Evolutionary conservation across 352 stramenopile species (phyloP).

Genomic region (Globisporangium orthogonon): DNA sequence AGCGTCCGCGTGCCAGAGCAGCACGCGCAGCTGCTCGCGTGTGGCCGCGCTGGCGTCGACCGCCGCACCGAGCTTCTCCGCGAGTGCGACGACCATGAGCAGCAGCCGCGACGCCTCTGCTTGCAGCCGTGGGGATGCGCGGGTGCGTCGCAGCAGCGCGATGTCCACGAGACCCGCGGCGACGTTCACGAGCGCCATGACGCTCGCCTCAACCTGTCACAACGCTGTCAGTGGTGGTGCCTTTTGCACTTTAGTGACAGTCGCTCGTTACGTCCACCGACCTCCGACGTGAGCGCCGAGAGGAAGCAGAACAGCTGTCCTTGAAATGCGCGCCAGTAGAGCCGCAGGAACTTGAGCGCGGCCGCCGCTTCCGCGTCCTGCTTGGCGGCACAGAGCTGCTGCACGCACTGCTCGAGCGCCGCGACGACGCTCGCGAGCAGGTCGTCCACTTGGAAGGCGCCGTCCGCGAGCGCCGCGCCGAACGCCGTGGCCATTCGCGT

Average conservation of each 20-base stretch:
- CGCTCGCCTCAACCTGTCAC: constrained; percentile 29
- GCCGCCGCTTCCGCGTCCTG: not conserved
- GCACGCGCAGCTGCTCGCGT: constrained; percentile 13
- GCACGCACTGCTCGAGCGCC: constrained; percentile 23
- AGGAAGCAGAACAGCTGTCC: constrained; percentile 33
- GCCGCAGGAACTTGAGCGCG: constrained; percentile 34
- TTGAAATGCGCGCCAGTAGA: constrained; percentile 59
- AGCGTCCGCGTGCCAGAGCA: constrained; percentile 31
- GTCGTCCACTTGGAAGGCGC: constrained; percentile 23
- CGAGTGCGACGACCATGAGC: constrained; percentile 26
- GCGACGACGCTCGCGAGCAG: constrained; percentile 20
- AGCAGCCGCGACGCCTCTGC: constrained; percentile 24
- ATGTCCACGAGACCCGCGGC: constrained; percentile 25
- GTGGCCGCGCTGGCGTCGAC: constrained; percentile 1
- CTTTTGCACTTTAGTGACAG: no score
- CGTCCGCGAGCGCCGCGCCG: constrained; percentile 8
- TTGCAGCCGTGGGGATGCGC: constrained; percentile 12
- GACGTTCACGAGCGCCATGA: constrained; percentile 34
- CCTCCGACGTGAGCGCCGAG: constrained; percentile 16
- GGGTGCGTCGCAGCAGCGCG: not conserved
- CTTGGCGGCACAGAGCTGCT: constrained; percentile 8
- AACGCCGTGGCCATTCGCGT: constrained; percentile 33
- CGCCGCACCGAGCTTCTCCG: constrained; percentile 18
- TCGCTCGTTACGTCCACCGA: not conserved
- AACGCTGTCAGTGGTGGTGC: no score